phyloP scores from a whole-genome alignment of 2,329 filamentous ascomycete genomes.

The Colletotrichum abscissum region DNA sequence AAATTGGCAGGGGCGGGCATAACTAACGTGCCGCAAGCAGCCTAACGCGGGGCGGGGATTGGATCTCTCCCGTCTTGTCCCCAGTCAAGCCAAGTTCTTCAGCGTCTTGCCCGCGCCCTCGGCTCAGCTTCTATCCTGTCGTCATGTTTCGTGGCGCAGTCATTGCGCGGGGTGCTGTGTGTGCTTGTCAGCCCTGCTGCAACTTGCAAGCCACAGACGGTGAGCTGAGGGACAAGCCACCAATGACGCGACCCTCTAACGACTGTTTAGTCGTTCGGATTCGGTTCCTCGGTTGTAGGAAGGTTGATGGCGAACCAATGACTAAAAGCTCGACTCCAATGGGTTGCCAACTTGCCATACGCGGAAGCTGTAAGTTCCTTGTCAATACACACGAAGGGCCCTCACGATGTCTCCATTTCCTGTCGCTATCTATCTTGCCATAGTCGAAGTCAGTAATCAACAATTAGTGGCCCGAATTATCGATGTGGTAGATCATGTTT shows the following conservation, averaged over 20 bases:
- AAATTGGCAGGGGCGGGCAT: constrained; percentile 26
- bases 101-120: background rate
- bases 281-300: constrained; percentile 4
- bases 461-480: no score
- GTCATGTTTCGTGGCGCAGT: constrained; percentile 32
- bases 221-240: constrained; percentile 19
- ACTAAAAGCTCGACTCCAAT: background rate
- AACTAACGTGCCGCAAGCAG: background rate
- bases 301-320: background rate
- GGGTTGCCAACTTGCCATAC: background rate
- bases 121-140: background rate
- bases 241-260: constrained; percentile 16
- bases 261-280: background rate
- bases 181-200: background rate
- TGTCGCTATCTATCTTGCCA: background rate
- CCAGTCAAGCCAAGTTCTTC: background rate
- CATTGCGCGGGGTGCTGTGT: constrained; percentile 10
- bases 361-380: background rate
- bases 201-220: constrained; percentile 18
- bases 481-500: background rate
- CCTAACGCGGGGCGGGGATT: background rate
- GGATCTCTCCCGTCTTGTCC: background rate
- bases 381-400: background rate
- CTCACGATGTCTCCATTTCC: background rate
- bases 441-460: background rate